Base-by-base conservation (phyloP, 129 eudicot species). In the Centaurea solstitialis region DNA sequence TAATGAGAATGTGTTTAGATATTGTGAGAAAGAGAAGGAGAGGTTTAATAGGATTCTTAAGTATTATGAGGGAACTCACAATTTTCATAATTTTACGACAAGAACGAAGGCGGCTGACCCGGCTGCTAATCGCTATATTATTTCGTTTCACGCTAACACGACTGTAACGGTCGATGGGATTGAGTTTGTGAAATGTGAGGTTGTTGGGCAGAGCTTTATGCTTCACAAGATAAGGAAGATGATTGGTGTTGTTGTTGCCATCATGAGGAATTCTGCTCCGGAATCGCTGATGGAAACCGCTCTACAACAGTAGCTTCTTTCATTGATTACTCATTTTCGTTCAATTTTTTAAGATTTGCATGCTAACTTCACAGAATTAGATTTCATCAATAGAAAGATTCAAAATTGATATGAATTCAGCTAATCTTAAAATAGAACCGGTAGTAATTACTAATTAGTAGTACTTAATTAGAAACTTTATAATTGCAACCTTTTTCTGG, bases 201-300 rank as follows among this genome's bases (percentile, higher is more conserved):
- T 95, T 68, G 82, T 95, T 33, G 97, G 99, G 66, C 97, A 95
- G 78, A 95, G 99, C 85, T 95, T 95, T 79, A 95, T 95, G 97
- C 97, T 95, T 82, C 99, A 95, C 73, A 97, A 95, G 74, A 95
- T 95, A 2, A 40, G 99, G 79, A 95, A 95, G 79, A 87, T 95
- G 99, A 87, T 95, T 47, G 99, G 99, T 77, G 83, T 89, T 73
- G 97, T 97, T 0, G 97, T 95, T 70, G 93, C 96, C 2, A 80
- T 95, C 39, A 90, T 92, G 97, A 89, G 99, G 90, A 84, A 89
- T 81, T 76, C 83, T 77, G 89, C 92, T 68, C 91, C 94, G 0
- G 99, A 92, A 73, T 95, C 94, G 10, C 70, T 95, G 77, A 89
- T 90, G 23, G 87, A 89, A 75, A 76, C 81, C 7, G 97, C 97